Percentiles rank a stretch among this genome's conserved stretches.
Conservation (phyloP, 2,329 filamentous ascomycete species). For the Blumeriella jaapii region DNA sequence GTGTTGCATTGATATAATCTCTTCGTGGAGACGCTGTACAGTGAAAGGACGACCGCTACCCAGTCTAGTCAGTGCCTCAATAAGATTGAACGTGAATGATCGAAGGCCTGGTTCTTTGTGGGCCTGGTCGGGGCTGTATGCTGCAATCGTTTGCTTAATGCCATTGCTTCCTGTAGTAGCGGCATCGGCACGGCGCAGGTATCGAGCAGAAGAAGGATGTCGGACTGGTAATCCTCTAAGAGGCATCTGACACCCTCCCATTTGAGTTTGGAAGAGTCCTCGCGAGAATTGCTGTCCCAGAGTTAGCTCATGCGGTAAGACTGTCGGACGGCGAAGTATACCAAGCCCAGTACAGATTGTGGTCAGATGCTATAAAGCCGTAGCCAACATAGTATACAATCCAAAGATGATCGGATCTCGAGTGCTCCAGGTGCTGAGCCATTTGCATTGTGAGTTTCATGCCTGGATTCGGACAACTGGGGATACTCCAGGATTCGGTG, state of each 20-base stretch:
- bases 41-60: constrained; percentile 43
- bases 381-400: constrained; percentile 55
- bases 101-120: constrained; percentile 34
- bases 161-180: constrained; percentile 41
- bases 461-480: constrained; percentile 45
- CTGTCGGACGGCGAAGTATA: constrained; percentile 32
- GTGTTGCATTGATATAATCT: constrained; percentile 31
- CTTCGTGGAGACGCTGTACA: constrained; percentile 44
- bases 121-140: constrained; percentile 42
- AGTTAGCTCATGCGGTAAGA: constrained; percentile 28
- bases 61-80: constrained; percentile 43
- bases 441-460: constrained; percentile 51
- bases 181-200: constrained; percentile 44
- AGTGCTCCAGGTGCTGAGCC: constrained; percentile 46
- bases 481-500: constrained; percentile 50
- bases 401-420: constrained; percentile 45
- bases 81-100: constrained; percentile 47
- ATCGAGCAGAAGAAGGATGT: constrained; percentile 51
- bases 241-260: constrained; percentile 53
- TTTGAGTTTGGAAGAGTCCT: constrained; percentile 48
- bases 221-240: constrained; percentile 50
- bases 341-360: constrained; percentile 56
- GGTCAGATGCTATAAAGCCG: constrained; percentile 45
- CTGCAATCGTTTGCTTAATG: constrained; percentile 51
- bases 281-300: constrained; percentile 39